Evolutionary conservation across 192 early-diverging fungal genomes (phyloP), one percentile per base, ranked within the genome.

Genomic region (Lobulomyces angularis): DNA sequence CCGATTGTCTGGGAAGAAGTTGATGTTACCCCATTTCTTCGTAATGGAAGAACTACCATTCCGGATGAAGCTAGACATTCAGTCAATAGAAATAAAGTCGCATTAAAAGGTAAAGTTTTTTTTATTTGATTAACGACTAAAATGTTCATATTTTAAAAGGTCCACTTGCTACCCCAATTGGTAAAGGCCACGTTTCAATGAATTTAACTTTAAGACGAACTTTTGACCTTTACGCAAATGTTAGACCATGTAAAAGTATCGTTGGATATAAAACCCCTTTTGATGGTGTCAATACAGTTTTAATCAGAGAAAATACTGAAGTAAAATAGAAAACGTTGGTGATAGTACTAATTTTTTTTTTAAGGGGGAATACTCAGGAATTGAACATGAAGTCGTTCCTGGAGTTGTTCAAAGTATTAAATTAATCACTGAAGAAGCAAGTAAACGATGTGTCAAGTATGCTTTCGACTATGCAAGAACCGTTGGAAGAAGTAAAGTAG

Each of bases 301-400:
- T 98, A 50, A 98, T 98, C 61, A 86, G 94, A 60, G 94, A 98
- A 64, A 98, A 98, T 80, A 98, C 94, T 16, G 94, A 98, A n/a
- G n/a, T n/a, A n/a, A n/a, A n/a, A n/a, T n/a, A n/a, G n/a, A n/a
- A n/a, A n/a, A n/a, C n/a, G n/a, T n/a, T n/a, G n/a, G n/a, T n/a
- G n/a, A n/a, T n/a, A n/a, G n/a, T n/a, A n/a, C n/a, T n/a, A n/a
- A n/a, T n/a, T n/a, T n/a, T n/a, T n/a, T n/a, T n/a, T n/a, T n/a
- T n/a, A n/a, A n/a, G 69, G 94, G 94, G 50, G 94, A 98, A 69
- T 98, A 98, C 77, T 91, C 87, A 57, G 94, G 94, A 28, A 61
- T 61, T 31, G 46, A 55, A 16, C 37, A 37, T 12, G 43, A 77
- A 59, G 86, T 97, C 3, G 83, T 97, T 36, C 77, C 83, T 55